Base-by-base conservation (phyloP, 2,329 filamentous ascomycete species). In the Aspergillus sojae region DNA sequence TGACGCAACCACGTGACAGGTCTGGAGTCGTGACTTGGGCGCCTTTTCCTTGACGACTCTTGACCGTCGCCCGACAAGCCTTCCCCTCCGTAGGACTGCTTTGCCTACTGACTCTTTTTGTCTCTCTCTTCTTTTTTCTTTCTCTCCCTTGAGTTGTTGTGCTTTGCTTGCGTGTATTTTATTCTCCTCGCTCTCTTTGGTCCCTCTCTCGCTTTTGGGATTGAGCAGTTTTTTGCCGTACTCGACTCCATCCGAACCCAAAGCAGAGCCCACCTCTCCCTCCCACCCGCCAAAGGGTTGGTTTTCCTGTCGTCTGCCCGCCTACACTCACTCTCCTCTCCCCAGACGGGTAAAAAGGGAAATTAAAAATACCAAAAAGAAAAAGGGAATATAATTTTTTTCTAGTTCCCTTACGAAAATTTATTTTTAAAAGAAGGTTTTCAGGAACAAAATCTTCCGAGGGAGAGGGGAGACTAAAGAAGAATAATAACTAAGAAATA, bases 1-100 rank as follows among this genome's bases (percentile, higher is more conserved):
- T 76, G 73, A 75, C 72, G 73, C 72, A 73, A 69, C 69, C 75
- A 77, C 75, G 75, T 77, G 75, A 77, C 69, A 67, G 57, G 4
- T 23, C 30, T 45, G 63, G 58, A 58, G 65, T 62, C 66, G 67
- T 73, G 68, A 74, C 73, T 70, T 67, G 63, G 58, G 61, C 65
- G 62, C 63, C 68, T 65, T 70, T 63, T 39, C 62, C 57, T 62
- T 61, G 30, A 62, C 58, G 57, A 46, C 55, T 57, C 61, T 61
- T 62, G 57, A 59, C 56, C 65, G 64, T 65, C 65, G 63, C 61
- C 65, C 63, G 64, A 64, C 63, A 67, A 58, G 63, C 65, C 60
- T 68, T 70, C 48, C 65, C 68, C 65, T 65, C 62, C 62, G 57
- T 57, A 59, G 45, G 43, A 52, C 48, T 52, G 48, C 28, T 52